Evolutionary conservation across 129 eudicot species (phyloP), one percentile per base, ranked within the genome.

Genomic region (Scalesia atractyloides): DNA sequence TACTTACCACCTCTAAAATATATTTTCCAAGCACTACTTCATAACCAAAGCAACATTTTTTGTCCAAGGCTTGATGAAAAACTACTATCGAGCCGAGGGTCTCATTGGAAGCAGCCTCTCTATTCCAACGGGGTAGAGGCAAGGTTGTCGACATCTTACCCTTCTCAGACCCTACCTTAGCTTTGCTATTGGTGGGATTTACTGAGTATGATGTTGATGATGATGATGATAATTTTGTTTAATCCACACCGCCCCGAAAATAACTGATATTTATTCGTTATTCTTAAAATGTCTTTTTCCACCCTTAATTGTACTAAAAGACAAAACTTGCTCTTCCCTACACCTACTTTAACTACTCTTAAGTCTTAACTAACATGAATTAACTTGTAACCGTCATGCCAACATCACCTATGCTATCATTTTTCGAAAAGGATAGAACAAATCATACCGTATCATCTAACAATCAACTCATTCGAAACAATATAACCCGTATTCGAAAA

Each of bases 391-490:
- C 43, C 66, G n/a, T 61, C 44, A 6, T 34, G 39, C 10, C 39
- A 59, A 1, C 64, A 59, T 26, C 64, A n/a, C 9, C 12, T 24
- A 26, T 1, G 17, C 39, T 26, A 26, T 26, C 41, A 59, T 59
- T 59, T 15, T 5, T 58, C 33, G 1, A 5, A 30, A 5, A 5
- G n/a, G 11, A 61, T 14, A 48, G 15, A 48, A 48, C 50, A 68
- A 26, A 24, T 24, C 60, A 26, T 24, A 49, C 36, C 46, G 17
- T 53, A 53, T 6, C 9, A 54, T 18, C 15, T 54, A 54, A 19
- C 61, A 54, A 54, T 26, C 44, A 68, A n/a, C 57, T 20, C 18
- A 22, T 46, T 49, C 36, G 36, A 68, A 24, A 15, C 73, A 48
- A 48, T 47, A 68, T 48, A 26, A 26, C 3, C 3, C n/a, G 34